Evolutionary conservation across 116 monocot species (phyloP), one percentile per base, ranked within the genome.

Genomic region (Phalaenopsis hybrid): DNA sequence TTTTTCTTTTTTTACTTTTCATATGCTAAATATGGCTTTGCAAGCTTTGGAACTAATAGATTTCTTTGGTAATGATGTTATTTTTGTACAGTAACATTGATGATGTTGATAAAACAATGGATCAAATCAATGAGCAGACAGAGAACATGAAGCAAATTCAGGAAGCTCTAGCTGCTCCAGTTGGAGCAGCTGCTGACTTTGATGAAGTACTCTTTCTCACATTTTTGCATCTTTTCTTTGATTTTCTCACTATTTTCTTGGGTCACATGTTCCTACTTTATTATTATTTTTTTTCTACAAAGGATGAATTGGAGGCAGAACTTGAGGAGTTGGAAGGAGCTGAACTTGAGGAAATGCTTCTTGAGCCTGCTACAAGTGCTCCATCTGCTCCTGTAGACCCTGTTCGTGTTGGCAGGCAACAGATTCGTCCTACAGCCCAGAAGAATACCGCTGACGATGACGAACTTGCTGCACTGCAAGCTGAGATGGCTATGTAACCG

Each of bases 281-380:
- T 37, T 37, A 37, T 4, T 15, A 12, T 18, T 58, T 84, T 16
- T 44, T n/a, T 57, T 2, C 74, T 8, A 8, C 41, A 9, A 80
- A 96, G 96, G 96, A 96, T 89, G 96, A 96, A 57, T 85, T 96
- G 79, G 92, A 93, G 77, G 96, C 93, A 11, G 96, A 96, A 80
- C 96, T 96, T 23, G 90, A 93, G 82, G 93, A 96, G 74, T 76
- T 96, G 83, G 96, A 93, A 51, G 92, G 88, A 81, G 87, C 88
- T 57, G 95, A 95, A 74, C 81, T 89, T 82, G 95, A 92, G 80
- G 92, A 92, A 77, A 88, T 91, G 69, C 93, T 95, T 79, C 89
- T 95, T 58, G 84, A 89, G 80, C 93, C 95, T 43, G 91, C 88
- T 63, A 85, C 86, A 45, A 85, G 82, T 70, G 81, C 88, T 75